Base-by-base conservation (phyloP, 257 asterid genomes). In the Sherardia arvensis region DNA sequence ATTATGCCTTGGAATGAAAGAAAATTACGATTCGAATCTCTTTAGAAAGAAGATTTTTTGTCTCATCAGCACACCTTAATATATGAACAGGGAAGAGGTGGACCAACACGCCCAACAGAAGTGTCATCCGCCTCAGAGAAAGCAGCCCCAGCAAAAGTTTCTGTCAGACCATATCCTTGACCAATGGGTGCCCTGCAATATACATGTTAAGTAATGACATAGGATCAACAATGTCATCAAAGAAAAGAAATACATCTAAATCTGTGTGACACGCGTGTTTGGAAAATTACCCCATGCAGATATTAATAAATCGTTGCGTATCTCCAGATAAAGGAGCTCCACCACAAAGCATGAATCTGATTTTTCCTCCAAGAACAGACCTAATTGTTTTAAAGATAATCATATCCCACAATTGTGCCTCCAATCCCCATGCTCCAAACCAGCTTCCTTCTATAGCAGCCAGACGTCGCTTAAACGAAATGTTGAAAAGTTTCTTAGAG, bases 261-360 rank as follows among this genome's bases (percentile, higher is more conserved):
- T 45, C 56, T 49, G 8, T 7, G 56, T 14, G 28, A 21, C 58
- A 20, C 23, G 12, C 21, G 53, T 64, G 28, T 61, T 49, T 64
- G 69, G 74, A 78, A 64, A 51, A 60, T 79, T 87, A 87, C 97
- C 96, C 96, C 78, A 90, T 80, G 80, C 97, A 90, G 54, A 90
- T 90, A 82, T 90, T 90, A 85, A 90, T 87, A 65, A 90, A 90
- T 79, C 97, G 76, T 77, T 90, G 97, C 48, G 93, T 75, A 81
- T 90, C 96, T 48, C 92, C 91, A 40, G 97, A 84, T 74, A 90
- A 70, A 80, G 97, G 96, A 78, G 97, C 97, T 75, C 97, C 96
- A n/a, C 97, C 97, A 53, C 96, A 87, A 71, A 90, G 97, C 95
- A 90, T 87, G 73, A 87, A 84, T 47, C 97, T 83, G 65, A 87